phyloP scores from a whole-genome alignment of 2,329 filamentous ascomycete genomes.

The Dichotomopilus funicola region DNA sequence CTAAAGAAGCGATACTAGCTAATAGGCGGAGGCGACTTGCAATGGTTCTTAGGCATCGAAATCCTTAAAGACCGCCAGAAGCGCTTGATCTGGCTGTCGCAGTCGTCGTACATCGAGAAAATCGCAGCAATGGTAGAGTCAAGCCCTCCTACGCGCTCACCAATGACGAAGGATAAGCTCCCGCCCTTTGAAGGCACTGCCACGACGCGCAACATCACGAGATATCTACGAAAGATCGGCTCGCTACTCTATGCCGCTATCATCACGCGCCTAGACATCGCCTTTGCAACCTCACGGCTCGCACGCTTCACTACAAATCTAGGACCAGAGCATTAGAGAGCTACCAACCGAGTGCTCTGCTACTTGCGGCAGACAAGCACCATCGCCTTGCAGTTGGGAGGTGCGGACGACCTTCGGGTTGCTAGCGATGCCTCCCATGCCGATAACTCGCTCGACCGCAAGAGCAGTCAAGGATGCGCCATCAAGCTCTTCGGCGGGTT shows the following conservation, averaged over 20 bases:
- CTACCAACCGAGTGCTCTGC: neutral
- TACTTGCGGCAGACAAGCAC: neutral
- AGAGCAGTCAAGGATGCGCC: conserved; percentile 6
- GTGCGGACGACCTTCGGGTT: neutral
- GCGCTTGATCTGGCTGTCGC: neutral
- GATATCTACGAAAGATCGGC: conserved; percentile 1
- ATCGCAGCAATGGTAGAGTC: neutral
- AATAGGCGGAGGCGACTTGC: neutral
- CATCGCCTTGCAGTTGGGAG: neutral
- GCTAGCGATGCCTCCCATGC: conserved; percentile 1
- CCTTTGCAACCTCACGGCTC: conserved; percentile 7
- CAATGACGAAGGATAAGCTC: conserved; percentile 2
- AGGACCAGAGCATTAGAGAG: neutral
- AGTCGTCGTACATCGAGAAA: neutral
- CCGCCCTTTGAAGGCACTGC: conserved; percentile 2
- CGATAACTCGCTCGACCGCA: conserved; percentile 1
- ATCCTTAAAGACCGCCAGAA: neutral
- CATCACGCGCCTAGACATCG: conserved; percentile 9
- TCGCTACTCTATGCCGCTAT: conserved; percentile 8
- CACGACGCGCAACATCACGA: neutral
- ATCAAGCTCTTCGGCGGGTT: conserved; percentile 8
- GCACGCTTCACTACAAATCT: conserved; percentile 1
- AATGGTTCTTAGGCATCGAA: neutral
- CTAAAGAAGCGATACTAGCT: neutral
- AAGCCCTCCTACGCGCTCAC: neutral